Conservation (phyloP, 495 filamentous ascomycete species). For the Venustampulla echinocandica region DNA sequence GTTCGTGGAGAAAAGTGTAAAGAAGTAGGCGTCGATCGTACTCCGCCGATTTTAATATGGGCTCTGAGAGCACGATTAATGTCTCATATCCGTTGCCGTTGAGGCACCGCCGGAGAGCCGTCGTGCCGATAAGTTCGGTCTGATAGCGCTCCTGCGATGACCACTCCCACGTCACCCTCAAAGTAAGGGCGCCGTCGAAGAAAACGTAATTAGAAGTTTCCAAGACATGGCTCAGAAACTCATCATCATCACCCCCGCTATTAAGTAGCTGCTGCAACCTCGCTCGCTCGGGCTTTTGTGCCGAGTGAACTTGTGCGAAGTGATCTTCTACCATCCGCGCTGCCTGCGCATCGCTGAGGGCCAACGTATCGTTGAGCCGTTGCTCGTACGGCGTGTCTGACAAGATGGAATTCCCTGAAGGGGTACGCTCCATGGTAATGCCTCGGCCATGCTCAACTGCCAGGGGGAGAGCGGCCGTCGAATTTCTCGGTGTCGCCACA, state of each 20-base stretch:
- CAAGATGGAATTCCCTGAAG: constrained; percentile 21
- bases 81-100: constrained; percentile 42
- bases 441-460: constrained; percentile 2
- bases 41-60: constrained; percentile 35
- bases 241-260: constrained; percentile 32
- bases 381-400: constrained; percentile 14
- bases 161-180: constrained; percentile 47
- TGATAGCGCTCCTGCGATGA: constrained; percentile 28
- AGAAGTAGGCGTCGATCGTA: constrained; percentile 46
- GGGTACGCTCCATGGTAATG: constrained; percentile 22
- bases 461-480: neutral
- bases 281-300: constrained; percentile 11
- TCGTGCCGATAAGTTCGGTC: constrained; percentile 43
- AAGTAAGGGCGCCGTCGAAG: constrained; percentile 39
- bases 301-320: constrained; percentile 5
- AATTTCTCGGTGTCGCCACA: neutral
- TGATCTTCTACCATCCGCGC: constrained; percentile 12
- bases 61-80: constrained; percentile 42
- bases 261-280: constrained; percentile 24
- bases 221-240: constrained; percentile 40
- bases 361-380: constrained; percentile 11
- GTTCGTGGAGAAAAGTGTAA: constrained; percentile 48
- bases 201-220: constrained; percentile 44
- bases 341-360: constrained; percentile 12
- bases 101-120: constrained; percentile 34